These are phyloP conservation scores for Trichophaea hybrida DNA, from an alignment of 2,329 filamentous ascomycete species.

Conservation along the genomic window DNA sequence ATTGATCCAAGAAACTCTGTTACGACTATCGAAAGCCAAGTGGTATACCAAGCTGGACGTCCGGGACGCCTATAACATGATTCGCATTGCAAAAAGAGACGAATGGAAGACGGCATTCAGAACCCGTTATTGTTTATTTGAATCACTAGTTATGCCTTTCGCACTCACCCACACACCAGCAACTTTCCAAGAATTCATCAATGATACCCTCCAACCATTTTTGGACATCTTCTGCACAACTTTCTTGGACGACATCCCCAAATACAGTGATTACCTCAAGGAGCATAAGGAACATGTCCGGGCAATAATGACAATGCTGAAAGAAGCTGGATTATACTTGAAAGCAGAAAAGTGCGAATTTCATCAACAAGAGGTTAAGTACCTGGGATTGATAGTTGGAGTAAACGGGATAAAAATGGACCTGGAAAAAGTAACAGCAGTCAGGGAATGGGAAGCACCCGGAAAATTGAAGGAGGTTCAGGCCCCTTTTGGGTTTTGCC, in stretches of 20 bases:
- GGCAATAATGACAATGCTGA: constrained; percentile 25
- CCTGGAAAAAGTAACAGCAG: too few species aligned
- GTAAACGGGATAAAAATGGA: too few species aligned
- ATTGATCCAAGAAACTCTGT: constrained; percentile 6
- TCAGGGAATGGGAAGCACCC: too few species aligned
- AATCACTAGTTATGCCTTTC: constrained; percentile 14
- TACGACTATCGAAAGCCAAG: background rate
- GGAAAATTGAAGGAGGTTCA: too few species aligned
- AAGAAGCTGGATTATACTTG: constrained; percentile 19
- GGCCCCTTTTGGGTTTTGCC: too few species aligned
- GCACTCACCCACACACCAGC: constrained; percentile 17
- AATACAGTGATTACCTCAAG: constrained; percentile 26
- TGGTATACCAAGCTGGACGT: constrained; percentile 15
- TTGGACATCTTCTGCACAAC: background rate
- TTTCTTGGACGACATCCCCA: constrained; percentile 3
- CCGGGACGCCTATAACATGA: constrained; percentile 5
- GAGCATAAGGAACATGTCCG: constrained; percentile 26
- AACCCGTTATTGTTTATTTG: constrained; percentile 11
- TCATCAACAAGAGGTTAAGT: too few species aligned
- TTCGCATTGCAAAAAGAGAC: constrained; percentile 16
- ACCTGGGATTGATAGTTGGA: too few species aligned
- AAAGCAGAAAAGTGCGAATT: too few species aligned
- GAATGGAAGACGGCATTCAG: constrained; percentile 23
- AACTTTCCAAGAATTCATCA: constrained; percentile 25
- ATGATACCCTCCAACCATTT: constrained; percentile 2